Evolutionary conservation across 371 early-diverging fungal species (phyloP).

Genomic region (Syncephalastrum sp.): DNA sequence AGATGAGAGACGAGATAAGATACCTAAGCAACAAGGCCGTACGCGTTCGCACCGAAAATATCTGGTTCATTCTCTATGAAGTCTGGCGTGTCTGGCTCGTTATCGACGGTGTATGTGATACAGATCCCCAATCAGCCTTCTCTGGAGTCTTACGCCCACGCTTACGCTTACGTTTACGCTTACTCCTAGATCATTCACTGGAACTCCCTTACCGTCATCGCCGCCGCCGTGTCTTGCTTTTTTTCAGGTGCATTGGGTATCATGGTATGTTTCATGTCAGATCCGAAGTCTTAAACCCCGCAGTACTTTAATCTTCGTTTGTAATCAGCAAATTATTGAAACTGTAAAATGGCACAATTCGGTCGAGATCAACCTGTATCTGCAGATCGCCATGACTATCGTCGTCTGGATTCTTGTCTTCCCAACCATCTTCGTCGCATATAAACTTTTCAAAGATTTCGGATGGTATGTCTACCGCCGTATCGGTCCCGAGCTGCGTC

Average conservation of each 20-base stretch:
- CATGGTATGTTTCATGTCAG: slow-evolving; percentile 9
- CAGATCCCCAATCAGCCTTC: too few species aligned
- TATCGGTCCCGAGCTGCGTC: slow-evolving; percentile 9
- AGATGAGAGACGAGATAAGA: not conserved
- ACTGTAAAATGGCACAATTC: slow-evolving; percentile 9
- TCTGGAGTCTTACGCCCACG: too few species aligned
- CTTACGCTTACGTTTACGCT: not conserved
- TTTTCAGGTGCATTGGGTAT: slow-evolving; percentile 19
- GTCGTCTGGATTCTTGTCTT: slow-evolving; percentile 9
- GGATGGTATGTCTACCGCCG: slow-evolving; percentile 14
- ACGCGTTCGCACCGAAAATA: slow-evolving; percentile 14
- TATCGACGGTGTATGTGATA: slow-evolving; percentile 14
- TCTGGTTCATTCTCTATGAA: slow-evolving; percentile 22
- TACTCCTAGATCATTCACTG: slow-evolving; percentile 12
- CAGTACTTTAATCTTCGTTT: not conserved
- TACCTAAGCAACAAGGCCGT: slow-evolving; percentile 5
- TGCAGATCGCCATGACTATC: slow-evolving; percentile 16
- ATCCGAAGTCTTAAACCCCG: too few species aligned
- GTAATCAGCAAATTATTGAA: slow-evolving; percentile 15
- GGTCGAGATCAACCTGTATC: slow-evolving; percentile 10
- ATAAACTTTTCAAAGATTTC: slow-evolving; percentile 9
- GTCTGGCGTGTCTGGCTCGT: slow-evolving; percentile 20
- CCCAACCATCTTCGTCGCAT: slow-evolving; percentile 13
- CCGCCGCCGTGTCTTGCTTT: slow-evolving; percentile 8
- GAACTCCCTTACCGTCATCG: slow-evolving; percentile 18